Conservation (phyloP, 139 green algal genomes). For the Chlorella vulgaris region DNA sequence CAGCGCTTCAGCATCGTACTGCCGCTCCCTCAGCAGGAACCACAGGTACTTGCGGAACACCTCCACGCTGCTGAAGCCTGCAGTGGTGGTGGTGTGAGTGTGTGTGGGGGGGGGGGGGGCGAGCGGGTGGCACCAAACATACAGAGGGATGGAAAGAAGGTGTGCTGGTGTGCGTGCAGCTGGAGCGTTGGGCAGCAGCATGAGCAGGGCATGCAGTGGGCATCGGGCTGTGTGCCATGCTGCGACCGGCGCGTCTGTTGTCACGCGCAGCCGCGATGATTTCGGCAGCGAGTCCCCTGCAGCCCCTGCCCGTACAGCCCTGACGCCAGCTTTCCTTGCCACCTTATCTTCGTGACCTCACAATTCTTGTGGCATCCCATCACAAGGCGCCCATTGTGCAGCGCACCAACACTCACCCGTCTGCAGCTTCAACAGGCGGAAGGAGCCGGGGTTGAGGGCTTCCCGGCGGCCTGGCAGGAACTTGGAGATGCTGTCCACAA, state of each 20-base stretch:
- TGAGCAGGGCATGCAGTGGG: too few species aligned
- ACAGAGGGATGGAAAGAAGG: background rate
- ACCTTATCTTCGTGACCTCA: too few species aligned
- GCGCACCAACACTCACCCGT: conserved; percentile 1
- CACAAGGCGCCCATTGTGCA: background rate
- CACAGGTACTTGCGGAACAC: conserved; percentile 98
- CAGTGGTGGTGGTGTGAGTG: background rate
- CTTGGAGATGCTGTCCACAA: conserved; percentile 76
- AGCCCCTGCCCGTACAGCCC: too few species aligned
- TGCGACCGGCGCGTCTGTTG: too few species aligned
- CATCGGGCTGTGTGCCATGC: too few species aligned
- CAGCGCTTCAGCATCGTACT: conserved; percentile 90
- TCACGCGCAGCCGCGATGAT: too few species aligned
- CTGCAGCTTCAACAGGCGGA: conserved; percentile 39
- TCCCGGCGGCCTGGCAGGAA: conserved; percentile 74
- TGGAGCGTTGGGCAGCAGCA: too few species aligned
- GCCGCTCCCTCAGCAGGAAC: conserved; percentile 92
- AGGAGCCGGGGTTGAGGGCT: conserved; percentile 56
- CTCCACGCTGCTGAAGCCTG: conserved; percentile 85
- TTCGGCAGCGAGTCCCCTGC: too few species aligned
- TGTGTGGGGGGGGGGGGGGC: background rate
- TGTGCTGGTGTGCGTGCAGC: too few species aligned
- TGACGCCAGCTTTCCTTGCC: too few species aligned
- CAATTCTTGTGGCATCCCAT: too few species aligned
- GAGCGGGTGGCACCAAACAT: background rate